These are phyloP conservation scores for Ophiostoma triangulosporum DNA, from an alignment of 2,329 filamentous ascomycete genomes.

Conservation along the genomic window DNA sequence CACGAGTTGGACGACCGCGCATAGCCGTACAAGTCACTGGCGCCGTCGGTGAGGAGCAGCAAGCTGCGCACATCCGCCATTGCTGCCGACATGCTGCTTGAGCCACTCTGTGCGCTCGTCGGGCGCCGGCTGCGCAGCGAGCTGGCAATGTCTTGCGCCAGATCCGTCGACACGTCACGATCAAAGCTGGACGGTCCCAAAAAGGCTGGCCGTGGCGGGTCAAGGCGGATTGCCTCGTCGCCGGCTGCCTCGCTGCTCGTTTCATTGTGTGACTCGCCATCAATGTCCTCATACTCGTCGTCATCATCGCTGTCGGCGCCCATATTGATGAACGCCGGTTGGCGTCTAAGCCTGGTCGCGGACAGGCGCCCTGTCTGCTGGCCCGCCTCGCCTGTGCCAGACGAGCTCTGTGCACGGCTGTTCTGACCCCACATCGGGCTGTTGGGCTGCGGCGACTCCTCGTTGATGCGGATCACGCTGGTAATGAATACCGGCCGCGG, in stretches of 20 bases:
- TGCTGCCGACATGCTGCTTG: slow-evolving; percentile 13
- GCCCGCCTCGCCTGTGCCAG: neutral
- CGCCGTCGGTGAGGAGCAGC: slow-evolving; percentile 5
- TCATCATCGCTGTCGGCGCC: neutral
- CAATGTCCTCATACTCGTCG: neutral
- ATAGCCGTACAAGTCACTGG: neutral
- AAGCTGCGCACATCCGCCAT: slow-evolving; percentile 14
- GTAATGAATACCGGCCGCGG: slow-evolving; percentile 13
- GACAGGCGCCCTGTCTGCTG: neutral
- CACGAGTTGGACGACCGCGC: slow-evolving; percentile 11
- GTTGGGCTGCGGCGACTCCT: slow-evolving; percentile 7
- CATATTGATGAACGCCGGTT: neutral
- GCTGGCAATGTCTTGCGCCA: slow-evolving; percentile 13
- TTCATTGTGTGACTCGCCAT: neutral
- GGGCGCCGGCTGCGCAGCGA: slow-evolving; percentile 8
- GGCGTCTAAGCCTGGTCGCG: neutral
- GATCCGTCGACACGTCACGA: neutral
- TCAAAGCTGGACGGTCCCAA: neutral
- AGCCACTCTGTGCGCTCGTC: slow-evolving; percentile 2
- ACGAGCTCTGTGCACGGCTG: neutral
- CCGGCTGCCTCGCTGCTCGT: neutral
- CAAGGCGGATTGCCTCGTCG: slow-evolving; percentile 8
- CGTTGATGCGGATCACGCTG: slow-evolving; percentile 9
- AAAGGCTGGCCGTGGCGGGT: slow-evolving; percentile 9
- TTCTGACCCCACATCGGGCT: neutral